phyloP scores from a whole-genome alignment of 306 rosid genomes.

The Trifolium dubium region DNA sequence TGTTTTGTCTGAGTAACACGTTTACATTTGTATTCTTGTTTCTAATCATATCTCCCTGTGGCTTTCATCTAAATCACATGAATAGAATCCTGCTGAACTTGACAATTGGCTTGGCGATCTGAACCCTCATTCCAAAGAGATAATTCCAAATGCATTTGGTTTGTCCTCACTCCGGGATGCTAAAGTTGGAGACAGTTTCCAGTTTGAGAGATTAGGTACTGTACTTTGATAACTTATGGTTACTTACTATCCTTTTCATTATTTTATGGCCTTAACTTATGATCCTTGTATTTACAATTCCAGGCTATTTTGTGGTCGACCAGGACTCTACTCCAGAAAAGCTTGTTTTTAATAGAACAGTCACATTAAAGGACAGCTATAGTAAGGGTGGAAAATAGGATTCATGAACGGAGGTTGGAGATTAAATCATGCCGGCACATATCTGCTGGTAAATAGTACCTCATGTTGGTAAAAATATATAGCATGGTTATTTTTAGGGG shows the following conservation, averaged over 20 bases:
- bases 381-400: slow-evolving; percentile 73
- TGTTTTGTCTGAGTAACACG: background rate
- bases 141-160: slow-evolving; percentile 70
- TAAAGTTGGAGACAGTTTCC: slow-evolving; percentile 73
- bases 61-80: slow-evolving; percentile 24
- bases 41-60: slow-evolving; percentile 26
- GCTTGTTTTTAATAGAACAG: slow-evolving; percentile 87
- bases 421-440: slow-evolving; percentile 26
- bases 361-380: slow-evolving; percentile 78
- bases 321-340: slow-evolving; percentile 79
- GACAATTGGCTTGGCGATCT: slow-evolving; percentile 92
- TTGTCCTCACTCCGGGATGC: slow-evolving; percentile 60
- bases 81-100: slow-evolving; percentile 93
- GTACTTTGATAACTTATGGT: slow-evolving; percentile 29
- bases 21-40: slow-evolving; percentile 5
- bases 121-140: slow-evolving; percentile 72
- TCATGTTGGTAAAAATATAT: slow-evolving; percentile 10
- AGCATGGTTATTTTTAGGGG: background rate
- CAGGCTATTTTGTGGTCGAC: slow-evolving; percentile 94
- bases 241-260: slow-evolving; percentile 19
- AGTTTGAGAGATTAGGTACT: slow-evolving; percentile 95
- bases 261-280: background rate
- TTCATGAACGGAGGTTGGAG: slow-evolving; percentile 1
- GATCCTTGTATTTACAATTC: slow-evolving; percentile 36
- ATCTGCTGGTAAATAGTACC: slow-evolving; percentile 7